phyloP scores from a whole-genome alignment of 2,329 filamentous ascomycete species.

The Xylaria arbuscula region DNA sequence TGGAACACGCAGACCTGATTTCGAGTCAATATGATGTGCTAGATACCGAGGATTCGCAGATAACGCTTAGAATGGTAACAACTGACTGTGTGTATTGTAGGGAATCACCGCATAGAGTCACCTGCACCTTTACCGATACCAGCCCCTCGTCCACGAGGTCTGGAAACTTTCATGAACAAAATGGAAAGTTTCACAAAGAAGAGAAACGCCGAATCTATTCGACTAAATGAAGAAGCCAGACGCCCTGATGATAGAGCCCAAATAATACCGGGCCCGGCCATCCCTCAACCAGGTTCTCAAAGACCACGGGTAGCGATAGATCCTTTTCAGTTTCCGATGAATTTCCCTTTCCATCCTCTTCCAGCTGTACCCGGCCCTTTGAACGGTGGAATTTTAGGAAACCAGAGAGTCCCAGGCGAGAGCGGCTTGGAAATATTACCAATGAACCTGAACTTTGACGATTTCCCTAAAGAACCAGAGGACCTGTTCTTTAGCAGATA shows the following conservation, averaged over 20 bases:
- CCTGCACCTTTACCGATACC: conserved; percentile 8
- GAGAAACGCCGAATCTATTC: conserved; percentile 8
- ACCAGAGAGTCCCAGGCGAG: neutral
- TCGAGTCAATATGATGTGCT: neutral
- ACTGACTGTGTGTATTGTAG: neutral
- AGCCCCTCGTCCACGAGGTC: neutral
- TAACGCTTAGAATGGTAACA: too few relatives aligned
- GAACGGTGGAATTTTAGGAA: neutral
- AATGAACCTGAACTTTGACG: neutral
- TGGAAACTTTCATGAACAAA: conserved; percentile 13
- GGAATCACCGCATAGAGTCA: conserved; percentile 13
- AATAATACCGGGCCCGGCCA: too few relatives aligned
- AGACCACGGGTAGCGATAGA: neutral
- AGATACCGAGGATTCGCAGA: neutral
- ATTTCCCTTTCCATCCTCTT: conserved; percentile 15
- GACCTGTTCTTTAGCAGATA: neutral
- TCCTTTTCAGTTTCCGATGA: conserved; percentile 9
- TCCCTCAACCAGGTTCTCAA: neutral
- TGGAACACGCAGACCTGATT: neutral
- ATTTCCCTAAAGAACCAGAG: neutral
- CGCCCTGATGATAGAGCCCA: neutral
- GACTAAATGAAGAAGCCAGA: neutral
- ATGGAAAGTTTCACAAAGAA: conserved; percentile 19
- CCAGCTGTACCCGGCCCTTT: neutral
- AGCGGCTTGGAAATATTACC: neutral